phyloP scores from a whole-genome alignment of 257 asterid species.

The Rubia yunnanensis region DNA sequence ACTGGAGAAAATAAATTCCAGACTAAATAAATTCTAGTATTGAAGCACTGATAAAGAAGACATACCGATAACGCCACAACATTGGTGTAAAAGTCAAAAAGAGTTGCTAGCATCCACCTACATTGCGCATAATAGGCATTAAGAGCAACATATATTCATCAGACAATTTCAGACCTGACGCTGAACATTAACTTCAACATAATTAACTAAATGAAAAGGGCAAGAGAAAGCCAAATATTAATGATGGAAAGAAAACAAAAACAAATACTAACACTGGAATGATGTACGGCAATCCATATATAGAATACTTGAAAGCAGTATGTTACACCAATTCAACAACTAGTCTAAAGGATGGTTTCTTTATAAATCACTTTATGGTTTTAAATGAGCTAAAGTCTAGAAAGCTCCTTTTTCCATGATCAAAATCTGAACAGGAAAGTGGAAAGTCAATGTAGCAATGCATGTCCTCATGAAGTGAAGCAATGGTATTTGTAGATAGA shows the following conservation, averaged over 20 bases:
- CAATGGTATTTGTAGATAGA: not conserved
- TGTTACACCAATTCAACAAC: not conserved
- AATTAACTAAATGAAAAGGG: not conserved
- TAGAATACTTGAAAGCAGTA: not conserved
- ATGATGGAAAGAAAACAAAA: not conserved
- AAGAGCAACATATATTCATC: not conserved
- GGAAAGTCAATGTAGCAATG: not conserved
- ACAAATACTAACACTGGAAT: too few species aligned
- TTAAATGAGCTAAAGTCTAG: not conserved
- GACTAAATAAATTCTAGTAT: too few species aligned
- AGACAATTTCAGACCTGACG: not conserved
- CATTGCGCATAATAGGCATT: constrained; percentile 11
- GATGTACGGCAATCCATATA: too few species aligned
- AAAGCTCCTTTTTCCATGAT: not conserved
- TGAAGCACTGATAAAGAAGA: constrained; percentile 3
- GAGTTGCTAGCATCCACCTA: constrained; percentile 77
- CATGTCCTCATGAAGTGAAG: not conserved
- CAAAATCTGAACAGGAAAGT: not conserved
- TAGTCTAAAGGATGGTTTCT: not conserved
- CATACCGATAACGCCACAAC: constrained; percentile 58
- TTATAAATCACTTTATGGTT: not conserved
- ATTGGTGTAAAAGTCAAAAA: constrained; percentile 58
- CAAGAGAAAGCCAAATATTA: not conserved
- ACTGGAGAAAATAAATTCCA: not conserved
- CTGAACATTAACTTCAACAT: not conserved